A percentile compares a stretch with the other conserved stretches of the same genome.
phyloP scores from a whole-genome alignment of 2,329 filamentous ascomycete species.

The Aureobasidium sp. region DNA sequence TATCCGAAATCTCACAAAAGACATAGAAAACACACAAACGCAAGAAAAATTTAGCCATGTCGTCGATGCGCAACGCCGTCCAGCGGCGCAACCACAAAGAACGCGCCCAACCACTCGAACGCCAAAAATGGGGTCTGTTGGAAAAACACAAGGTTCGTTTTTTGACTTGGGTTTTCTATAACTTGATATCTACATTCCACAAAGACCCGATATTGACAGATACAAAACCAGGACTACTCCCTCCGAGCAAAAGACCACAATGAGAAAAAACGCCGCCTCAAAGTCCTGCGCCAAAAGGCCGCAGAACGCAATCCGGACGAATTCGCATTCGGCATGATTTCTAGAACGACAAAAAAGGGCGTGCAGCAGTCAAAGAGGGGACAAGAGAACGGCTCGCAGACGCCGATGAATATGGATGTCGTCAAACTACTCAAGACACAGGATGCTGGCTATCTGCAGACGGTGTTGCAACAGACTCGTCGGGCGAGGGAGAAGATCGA shows the following conservation, averaged over 20 bases:
- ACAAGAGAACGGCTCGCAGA: slow-evolving; percentile 30
- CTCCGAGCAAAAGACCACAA: slow-evolving; percentile 59
- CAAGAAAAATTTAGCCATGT: slow-evolving; percentile 36
- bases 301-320: slow-evolving; percentile 58
- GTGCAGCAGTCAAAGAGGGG: slow-evolving; percentile 42
- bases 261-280: slow-evolving; percentile 53
- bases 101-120: slow-evolving; percentile 77
- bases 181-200: too few species aligned
- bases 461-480: slow-evolving; percentile 49
- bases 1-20: too few species aligned
- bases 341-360: slow-evolving; percentile 40
- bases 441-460: slow-evolving; percentile 55
- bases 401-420: slow-evolving; percentile 45
- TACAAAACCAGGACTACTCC: slow-evolving; percentile 52
- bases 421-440: slow-evolving; percentile 60
- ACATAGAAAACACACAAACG: neutral
- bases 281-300: slow-evolving; percentile 53
- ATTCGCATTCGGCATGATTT: slow-evolving; percentile 60
- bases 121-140: slow-evolving; percentile 79
- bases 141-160: slow-evolving; percentile 79
- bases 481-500: slow-evolving; percentile 48
- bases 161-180: neutral
- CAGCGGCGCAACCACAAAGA: slow-evolving; percentile 82
- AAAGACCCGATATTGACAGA: too few species aligned
- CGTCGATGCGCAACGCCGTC: slow-evolving; percentile 55